Conservation (phyloP, 164 flowering plant genomes). For the Macadamia tetraphylla region DNA sequence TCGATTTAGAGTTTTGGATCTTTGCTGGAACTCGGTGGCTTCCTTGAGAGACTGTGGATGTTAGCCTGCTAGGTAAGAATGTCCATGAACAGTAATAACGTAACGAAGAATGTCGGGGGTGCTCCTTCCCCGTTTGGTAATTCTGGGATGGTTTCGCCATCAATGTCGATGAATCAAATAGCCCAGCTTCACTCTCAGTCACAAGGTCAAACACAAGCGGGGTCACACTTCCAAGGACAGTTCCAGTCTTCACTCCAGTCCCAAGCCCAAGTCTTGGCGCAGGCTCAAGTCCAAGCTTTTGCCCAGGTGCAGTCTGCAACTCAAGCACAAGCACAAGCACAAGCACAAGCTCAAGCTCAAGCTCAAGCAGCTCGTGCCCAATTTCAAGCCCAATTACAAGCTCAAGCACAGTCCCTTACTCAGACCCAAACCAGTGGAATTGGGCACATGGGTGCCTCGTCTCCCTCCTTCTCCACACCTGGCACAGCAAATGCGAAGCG, state of each 20-base stretch:
- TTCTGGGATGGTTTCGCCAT: slow-evolving; percentile 26
- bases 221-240: slow-evolving; percentile 23
- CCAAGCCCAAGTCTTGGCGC: slow-evolving; percentile 20
- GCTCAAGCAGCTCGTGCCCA: slow-evolving; percentile 43
- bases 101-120: slow-evolving; percentile 25
- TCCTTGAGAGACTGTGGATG: slow-evolving; percentile 16
- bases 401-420: slow-evolving; percentile 12
- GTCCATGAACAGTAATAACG: slow-evolving; percentile 31
- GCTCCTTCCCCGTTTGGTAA: slow-evolving; percentile 27
- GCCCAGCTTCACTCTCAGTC: slow-evolving; percentile 35
- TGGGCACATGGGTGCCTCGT: slow-evolving; percentile 29
- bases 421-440: slow-evolving; percentile 32
- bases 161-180: slow-evolving; percentile 29
- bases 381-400: slow-evolving; percentile 44
- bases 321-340: slow-evolving; percentile 5
- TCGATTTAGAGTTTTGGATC: not conserved
- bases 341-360: slow-evolving; percentile 22
- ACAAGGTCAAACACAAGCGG: slow-evolving; percentile 18
- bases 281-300: slow-evolving; percentile 26
- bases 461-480: slow-evolving; percentile 46
- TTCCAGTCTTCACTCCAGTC: slow-evolving; percentile 39
- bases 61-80: slow-evolving; percentile 7
- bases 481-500: slow-evolving; percentile 47
- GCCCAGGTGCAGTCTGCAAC: slow-evolving; percentile 9
- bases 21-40: not conserved